Percentiles rank a stretch among this genome's conserved stretches.
Conservation (phyloP, 1,284 basidiomycete genomes). For the Cutaneotrichosporon sp. region DNA sequence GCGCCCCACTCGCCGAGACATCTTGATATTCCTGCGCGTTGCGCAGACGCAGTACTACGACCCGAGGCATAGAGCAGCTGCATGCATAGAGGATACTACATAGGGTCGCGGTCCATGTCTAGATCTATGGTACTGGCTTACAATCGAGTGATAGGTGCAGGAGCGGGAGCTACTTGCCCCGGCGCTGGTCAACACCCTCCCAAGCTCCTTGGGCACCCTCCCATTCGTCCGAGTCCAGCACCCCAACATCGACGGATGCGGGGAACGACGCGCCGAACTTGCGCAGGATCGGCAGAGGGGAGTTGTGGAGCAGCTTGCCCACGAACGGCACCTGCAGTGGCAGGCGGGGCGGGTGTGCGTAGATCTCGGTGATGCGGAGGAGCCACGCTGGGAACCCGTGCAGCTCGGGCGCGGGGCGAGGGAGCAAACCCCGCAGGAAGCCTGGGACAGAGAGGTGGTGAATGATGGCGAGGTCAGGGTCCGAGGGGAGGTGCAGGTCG, state of each 20-base stretch:
- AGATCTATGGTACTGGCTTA: background rate
- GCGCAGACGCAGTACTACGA: too few relatives aligned
- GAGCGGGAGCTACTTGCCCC: constrained; percentile 20
- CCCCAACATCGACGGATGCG: constrained; percentile 7
- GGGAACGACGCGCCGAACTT: constrained; percentile 19
- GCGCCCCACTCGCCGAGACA: background rate
- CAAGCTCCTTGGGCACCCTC: constrained; percentile 21
- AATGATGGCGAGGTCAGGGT: constrained; percentile 34
- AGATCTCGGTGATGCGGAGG: constrained; percentile 39
- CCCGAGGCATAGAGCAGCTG: background rate
- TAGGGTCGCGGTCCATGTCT: background rate
- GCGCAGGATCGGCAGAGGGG: constrained; percentile 15
- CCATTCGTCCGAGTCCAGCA: constrained; percentile 16
- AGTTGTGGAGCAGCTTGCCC: constrained; percentile 17
- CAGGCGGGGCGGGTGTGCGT: constrained; percentile 28
- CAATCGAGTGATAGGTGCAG: too few relatives aligned
- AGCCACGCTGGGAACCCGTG: constrained; percentile 39
- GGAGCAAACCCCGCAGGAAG: constrained; percentile 22
- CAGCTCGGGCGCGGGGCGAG: constrained; percentile 33
- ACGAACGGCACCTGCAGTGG: constrained; percentile 22
- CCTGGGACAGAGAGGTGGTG: constrained; percentile 26
- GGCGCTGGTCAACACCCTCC: constrained; percentile 26
- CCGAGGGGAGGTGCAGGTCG: constrained; percentile 18
- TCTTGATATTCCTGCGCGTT: background rate
- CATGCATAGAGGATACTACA: constrained; percentile 1